Evolutionary conservation across 352 stramenopile genomes (phyloP).

Genomic region (Phytophthora quininea): DNA sequence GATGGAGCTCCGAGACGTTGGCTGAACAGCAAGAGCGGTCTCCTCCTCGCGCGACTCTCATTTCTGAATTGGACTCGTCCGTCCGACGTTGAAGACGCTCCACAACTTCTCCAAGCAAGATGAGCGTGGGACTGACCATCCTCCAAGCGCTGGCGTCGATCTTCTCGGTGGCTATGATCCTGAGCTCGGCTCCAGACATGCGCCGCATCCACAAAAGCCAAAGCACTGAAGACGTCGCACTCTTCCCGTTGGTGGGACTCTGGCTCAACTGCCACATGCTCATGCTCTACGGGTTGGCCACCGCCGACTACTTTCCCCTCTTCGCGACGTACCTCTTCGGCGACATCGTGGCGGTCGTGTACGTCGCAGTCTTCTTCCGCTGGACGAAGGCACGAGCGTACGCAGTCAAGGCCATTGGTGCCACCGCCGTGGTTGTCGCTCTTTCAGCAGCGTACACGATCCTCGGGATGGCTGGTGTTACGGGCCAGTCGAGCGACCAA

Average conservation of each 20-base stretch:
- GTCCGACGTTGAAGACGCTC: neutral
- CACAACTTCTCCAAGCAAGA: slow-evolving; percentile 5
- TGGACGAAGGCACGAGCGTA: slow-evolving; percentile 32
- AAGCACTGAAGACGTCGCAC: slow-evolving; percentile 36
- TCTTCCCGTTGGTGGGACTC: slow-evolving; percentile 47
- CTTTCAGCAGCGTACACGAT: slow-evolving; percentile 25
- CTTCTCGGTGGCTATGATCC: slow-evolving; percentile 43
- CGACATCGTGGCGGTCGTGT: slow-evolving; percentile 35
- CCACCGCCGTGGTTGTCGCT: slow-evolving; percentile 20
- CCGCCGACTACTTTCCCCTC: slow-evolving; percentile 37
- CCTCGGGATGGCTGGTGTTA: slow-evolving; percentile 27
- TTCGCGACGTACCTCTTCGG: slow-evolving; percentile 38
- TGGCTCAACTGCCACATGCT: slow-evolving; percentile 47
- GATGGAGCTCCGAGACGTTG: slow-evolving; percentile 12
- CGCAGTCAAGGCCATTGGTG: slow-evolving; percentile 24
- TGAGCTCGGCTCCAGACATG: slow-evolving; percentile 44
- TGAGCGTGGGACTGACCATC: slow-evolving; percentile 35
- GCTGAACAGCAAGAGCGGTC: neutral
- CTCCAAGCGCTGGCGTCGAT: slow-evolving; percentile 43
- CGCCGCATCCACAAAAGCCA: slow-evolving; percentile 43
- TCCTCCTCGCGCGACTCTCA: slow-evolving; percentile 6
- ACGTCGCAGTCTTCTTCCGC: slow-evolving; percentile 38
- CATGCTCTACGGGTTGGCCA: slow-evolving; percentile 45
- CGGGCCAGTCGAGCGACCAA: slow-evolving; percentile 24
- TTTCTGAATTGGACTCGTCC: slow-evolving; percentile 29